Conservation (phyloP, 2,329 filamentous ascomycete species). For the Fusarium aywerte region DNA sequence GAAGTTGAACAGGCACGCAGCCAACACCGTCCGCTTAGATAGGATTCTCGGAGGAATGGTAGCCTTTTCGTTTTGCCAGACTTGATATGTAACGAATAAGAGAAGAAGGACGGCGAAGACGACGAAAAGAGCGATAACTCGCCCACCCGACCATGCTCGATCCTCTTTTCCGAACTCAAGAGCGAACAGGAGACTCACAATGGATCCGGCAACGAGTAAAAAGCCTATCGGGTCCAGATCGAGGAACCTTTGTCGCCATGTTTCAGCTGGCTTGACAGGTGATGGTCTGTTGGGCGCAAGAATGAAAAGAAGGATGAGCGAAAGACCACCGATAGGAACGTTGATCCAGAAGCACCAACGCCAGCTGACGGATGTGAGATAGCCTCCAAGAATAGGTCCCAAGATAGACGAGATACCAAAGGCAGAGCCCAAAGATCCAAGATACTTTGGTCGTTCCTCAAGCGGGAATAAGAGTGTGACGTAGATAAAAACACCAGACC, state of each 20-base stretch:
- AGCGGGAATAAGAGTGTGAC: conserved; percentile 15
- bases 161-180: conserved; percentile 22
- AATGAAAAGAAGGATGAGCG: background rate
- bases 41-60: conserved; percentile 12
- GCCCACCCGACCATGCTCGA: background rate
- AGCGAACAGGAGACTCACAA: conserved; percentile 15
- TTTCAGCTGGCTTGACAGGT: background rate
- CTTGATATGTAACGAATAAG: conserved; percentile 6
- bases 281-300: conserved; percentile 14
- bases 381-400: conserved; percentile 21
- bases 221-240: conserved; percentile 17
- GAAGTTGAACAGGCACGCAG: background rate
- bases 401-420: conserved; percentile 20
- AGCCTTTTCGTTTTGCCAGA: conserved; percentile 14
- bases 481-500: conserved; percentile 16
- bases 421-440: background rate
- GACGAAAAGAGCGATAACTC: conserved; percentile 9
- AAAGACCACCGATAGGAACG: conserved; percentile 18
- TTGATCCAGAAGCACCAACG: conserved; percentile 38
- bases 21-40: background rate
- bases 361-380: conserved; percentile 24
- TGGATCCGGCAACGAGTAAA: conserved; percentile 14
- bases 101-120: conserved; percentile 3
- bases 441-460: conserved; percentile 20
- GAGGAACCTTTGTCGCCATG: conserved; percentile 20